Evolutionary conservation across 768 basidiomycete genomes (phyloP), one percentile per base, ranked within the genome.

Genomic region (Harrya chromipes): DNA sequence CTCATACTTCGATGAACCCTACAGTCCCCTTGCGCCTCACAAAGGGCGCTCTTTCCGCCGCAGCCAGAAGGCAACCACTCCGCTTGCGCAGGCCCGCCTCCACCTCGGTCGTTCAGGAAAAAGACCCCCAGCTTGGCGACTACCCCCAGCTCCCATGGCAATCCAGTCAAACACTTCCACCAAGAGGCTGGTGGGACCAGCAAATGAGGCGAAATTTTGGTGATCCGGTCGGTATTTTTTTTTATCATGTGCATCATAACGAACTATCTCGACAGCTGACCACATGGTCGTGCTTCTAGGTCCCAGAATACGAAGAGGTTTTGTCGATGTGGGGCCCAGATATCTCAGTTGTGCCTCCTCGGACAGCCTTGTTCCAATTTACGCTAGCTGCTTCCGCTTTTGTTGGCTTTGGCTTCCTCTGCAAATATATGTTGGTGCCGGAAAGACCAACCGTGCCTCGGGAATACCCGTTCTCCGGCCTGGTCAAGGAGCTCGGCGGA

Each of bases 271-370:
- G 33, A 53, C 44, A 49, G 55, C 53, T 55, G 41, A 62, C 40
- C 59, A 47, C 43, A 48, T 35, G 52, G 21, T 38, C 34, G 13
- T 33, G 33, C 13, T 33, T 33, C 39, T 60, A 93, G 90, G 68
- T 90, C 27, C 90, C 88, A 51, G 88, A 90, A 67, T 75, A 81
- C 61, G 88, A 91, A 44, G 90, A 93, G 60, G 72, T 87, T 20
- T 68, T 85, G 48, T 89, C 86, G 33, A 89, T 93, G 86, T 92
- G 88, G 88, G 88, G 89, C 21, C 89, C 89, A 19, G 90, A 93
- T 60, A 72, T 81, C 24, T 79, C 90, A 35, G 75, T 76, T 19
- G 71, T 88, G 12, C 69, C 75, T 12, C 83, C 87, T 21, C 66
- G 74, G 7, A 74, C 65, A 2, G 90, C 90, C 7, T 65, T 85